Percentiles rank a stretch among this genome's conserved stretches.
Evolutionary conservation across 2,329 filamentous ascomycete genomes (phyloP).

Genomic region (Eurotiales sp.): DNA sequence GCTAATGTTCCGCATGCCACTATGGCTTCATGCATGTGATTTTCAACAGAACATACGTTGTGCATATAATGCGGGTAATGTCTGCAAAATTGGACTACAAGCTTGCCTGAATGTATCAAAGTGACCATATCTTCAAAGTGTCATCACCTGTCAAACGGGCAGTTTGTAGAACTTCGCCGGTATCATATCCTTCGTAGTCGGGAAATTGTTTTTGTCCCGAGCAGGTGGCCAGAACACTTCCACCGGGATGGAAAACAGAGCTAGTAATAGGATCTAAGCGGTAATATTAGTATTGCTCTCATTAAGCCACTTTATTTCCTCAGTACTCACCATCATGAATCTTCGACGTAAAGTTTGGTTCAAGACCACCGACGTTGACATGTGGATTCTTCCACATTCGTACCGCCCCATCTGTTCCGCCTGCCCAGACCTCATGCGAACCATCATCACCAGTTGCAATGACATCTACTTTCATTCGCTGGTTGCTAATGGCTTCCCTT

Average conservation of each 20-base stretch:
- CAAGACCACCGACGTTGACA: slow-evolving; percentile 36
- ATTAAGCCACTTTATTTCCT: background rate
- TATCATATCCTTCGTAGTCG: slow-evolving; percentile 18
- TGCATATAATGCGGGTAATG: too few relatives aligned
- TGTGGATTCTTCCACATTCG: slow-evolving; percentile 49
- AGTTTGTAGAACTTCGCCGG: background rate
- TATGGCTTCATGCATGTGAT: too few relatives aligned
- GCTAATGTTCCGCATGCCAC: too few relatives aligned
- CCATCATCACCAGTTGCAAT: slow-evolving; percentile 29
- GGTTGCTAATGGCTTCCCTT: slow-evolving; percentile 47
- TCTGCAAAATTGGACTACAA: background rate
- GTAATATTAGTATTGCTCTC: slow-evolving; percentile 17
- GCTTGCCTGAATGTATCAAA: slow-evolving; percentile 12
- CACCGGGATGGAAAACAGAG: slow-evolving; percentile 44
- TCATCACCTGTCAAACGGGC: slow-evolving; percentile 26
- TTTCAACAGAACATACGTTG: too few relatives aligned
- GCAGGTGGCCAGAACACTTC: slow-evolving; percentile 47
- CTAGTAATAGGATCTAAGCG: slow-evolving; percentile 43
- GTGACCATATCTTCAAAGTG: slow-evolving; percentile 39
- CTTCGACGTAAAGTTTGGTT: slow-evolving; percentile 41
- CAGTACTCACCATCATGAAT: slow-evolving; percentile 42
- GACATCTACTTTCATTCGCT: slow-evolving; percentile 56
- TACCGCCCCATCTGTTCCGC: slow-evolving; percentile 54
- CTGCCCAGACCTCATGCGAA: slow-evolving; percentile 56
- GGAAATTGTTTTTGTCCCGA: slow-evolving; percentile 42